These are phyloP conservation scores for Fraxinus greggii DNA, from an alignment of 305 asterid genomes.

Conservation along the genomic window DNA sequence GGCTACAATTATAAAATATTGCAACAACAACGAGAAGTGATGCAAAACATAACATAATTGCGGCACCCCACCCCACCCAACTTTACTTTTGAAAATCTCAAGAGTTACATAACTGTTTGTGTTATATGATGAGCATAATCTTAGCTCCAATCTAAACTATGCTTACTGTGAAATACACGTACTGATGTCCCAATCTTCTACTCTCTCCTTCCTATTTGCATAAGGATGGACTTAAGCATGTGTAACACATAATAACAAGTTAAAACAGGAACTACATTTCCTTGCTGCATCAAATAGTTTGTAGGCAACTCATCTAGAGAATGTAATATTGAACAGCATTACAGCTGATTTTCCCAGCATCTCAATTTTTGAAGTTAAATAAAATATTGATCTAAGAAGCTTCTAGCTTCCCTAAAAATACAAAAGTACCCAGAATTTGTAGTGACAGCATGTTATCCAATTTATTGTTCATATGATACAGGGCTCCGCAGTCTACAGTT, in stretches of 20 bases:
- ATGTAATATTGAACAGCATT: neutral
- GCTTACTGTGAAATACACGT: neutral
- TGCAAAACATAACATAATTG: neutral
- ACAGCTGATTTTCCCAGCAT: neutral
- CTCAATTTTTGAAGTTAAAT: neutral
- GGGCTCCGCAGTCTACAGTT: neutral
- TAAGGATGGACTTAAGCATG: neutral
- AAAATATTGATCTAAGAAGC: neutral
- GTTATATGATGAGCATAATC: neutral
- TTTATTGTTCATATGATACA: constrained; percentile 1
- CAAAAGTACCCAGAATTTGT: neutral
- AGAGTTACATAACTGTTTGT: neutral
- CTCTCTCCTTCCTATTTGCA: neutral
- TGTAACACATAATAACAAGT: neutral
- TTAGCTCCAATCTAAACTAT: neutral
- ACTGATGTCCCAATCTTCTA: neutral
- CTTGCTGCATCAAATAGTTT: neutral
- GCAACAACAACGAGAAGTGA: neutral
- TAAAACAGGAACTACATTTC: neutral
- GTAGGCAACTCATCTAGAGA: neutral
- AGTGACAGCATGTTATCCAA: constrained; percentile 1
- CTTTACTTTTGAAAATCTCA: neutral
- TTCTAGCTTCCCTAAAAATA: neutral
- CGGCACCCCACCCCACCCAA: neutral
- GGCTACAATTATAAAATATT: neutral